These are phyloP conservation scores for Aspergillus bertholletiae DNA, from an alignment of 495 filamentous ascomycete species.

Conservation along the genomic window DNA sequence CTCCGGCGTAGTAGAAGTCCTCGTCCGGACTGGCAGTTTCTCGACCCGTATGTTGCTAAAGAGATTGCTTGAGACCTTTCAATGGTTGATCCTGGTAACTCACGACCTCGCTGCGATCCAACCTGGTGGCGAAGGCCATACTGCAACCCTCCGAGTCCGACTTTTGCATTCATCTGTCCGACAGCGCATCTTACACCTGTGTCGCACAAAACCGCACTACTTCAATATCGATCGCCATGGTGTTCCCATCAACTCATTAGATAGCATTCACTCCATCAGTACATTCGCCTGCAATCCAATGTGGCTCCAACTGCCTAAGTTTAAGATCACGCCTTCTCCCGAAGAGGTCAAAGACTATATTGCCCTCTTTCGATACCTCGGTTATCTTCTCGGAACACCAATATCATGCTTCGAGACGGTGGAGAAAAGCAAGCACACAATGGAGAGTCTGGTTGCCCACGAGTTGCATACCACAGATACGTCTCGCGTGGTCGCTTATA, in stretches of 20 bases:
- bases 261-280: constrained; percentile 61
- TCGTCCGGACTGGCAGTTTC: constrained; percentile 67
- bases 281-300: constrained; percentile 63
- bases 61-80: constrained; percentile 55
- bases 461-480: constrained; percentile 59
- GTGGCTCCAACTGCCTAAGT: constrained; percentile 62
- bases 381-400: constrained; percentile 61
- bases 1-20: constrained; percentile 59
- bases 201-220: constrained; percentile 47
- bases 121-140: constrained; percentile 61
- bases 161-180: constrained; percentile 70
- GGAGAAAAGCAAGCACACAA: constrained; percentile 48
- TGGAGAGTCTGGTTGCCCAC: constrained; percentile 57
- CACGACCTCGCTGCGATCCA: constrained; percentile 55
- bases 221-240: constrained; percentile 56
- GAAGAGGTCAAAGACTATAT: constrained; percentile 63
- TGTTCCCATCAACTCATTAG: constrained; percentile 68
- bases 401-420: constrained; percentile 51
- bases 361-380: constrained; percentile 68
- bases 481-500: constrained; percentile 59
- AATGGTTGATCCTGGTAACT: constrained; percentile 66
- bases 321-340: constrained; percentile 57
- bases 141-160: constrained; percentile 63
- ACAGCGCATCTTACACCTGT: constrained; percentile 58
- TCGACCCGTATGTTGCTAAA: constrained; percentile 53